Conservation (phyloP, 768 basidiomycete genomes). For the Naganishia friedmannii region DNA sequence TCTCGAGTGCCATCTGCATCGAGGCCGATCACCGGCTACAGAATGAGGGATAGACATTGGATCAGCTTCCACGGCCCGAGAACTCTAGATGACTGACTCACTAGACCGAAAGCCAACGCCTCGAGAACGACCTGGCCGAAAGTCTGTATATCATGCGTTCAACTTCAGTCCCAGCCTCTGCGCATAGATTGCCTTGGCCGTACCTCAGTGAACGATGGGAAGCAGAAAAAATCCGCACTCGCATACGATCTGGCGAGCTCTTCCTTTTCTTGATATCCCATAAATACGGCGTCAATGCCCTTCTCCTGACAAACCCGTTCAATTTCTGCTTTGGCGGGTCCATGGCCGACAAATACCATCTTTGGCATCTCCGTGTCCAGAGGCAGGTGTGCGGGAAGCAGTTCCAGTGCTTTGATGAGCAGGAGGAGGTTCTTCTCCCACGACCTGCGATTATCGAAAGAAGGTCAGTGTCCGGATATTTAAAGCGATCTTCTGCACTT, state of each 20-base stretch:
- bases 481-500: slow-evolving; percentile 4
- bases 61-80: not conserved
- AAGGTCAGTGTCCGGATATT: not conserved
- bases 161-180: slow-evolving; percentile 23
- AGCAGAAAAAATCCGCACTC: slow-evolving; percentile 56
- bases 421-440: slow-evolving; percentile 57
- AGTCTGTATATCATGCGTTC: slow-evolving; percentile 33
- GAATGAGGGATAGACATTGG: no score
- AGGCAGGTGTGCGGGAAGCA: slow-evolving; percentile 41
- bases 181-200: not conserved
- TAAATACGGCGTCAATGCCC: slow-evolving; percentile 52
- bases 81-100: not conserved
- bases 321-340: slow-evolving; percentile 52
- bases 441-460: slow-evolving; percentile 37
- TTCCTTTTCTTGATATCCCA: slow-evolving; percentile 52
- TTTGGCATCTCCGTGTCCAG: slow-evolving; percentile 37
- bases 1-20: slow-evolving; percentile 56
- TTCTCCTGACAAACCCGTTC: slow-evolving; percentile 47
- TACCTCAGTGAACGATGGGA: slow-evolving; percentile 52
- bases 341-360: slow-evolving; percentile 55
- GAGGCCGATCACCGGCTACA: slow-evolving; percentile 54
- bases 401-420: slow-evolving; percentile 52
- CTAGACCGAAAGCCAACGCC: slow-evolving; percentile 55
- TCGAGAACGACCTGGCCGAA: slow-evolving; percentile 56
- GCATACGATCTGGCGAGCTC: slow-evolving; percentile 55